Evolutionary conservation across 2,329 filamentous ascomycete species (phyloP).

Genomic region (Penicillium olsonii): DNA sequence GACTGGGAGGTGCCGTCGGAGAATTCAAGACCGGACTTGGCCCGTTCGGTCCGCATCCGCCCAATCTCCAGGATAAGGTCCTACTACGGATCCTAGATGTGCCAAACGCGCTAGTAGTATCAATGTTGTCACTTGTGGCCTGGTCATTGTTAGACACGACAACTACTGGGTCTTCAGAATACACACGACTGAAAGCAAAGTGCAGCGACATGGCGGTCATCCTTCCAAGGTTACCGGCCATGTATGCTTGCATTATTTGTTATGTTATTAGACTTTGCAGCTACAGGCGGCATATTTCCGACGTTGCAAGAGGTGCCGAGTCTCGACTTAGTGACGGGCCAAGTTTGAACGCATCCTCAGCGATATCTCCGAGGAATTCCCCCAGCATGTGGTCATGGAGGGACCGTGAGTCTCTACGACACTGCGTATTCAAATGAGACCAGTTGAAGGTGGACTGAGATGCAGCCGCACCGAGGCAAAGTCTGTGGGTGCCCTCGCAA

Average conservation of each 20-base stretch:
- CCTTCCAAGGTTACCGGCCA: no score
- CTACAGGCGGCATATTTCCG: conserved; percentile 15
- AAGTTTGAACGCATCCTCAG: background rate
- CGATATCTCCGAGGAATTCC: background rate
- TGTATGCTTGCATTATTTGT: conserved; percentile 8
- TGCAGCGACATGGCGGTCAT: background rate
- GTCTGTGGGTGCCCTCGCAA: conserved; percentile 8
- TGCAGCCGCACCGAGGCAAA: conserved; percentile 5
- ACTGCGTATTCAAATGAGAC: background rate
- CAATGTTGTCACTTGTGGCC: background rate
- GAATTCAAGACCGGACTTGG: conserved; percentile 12
- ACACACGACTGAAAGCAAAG: background rate
- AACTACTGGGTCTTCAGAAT: background rate
- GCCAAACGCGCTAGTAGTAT: background rate
- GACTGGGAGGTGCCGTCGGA: conserved; percentile 13
- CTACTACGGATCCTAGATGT: background rate
- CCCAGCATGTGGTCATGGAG: conserved; percentile 1
- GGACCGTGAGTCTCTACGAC: background rate
- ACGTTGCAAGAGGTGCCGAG: background rate
- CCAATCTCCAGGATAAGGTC: background rate
- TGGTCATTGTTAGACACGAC: background rate
- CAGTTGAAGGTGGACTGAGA: conserved; percentile 2
- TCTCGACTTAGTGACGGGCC: background rate
- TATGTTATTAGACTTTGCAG: conserved; percentile 15
- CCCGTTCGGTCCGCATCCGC: conserved; percentile 10